Percentiles rank a stretch among this genome's conserved stretches.
Conservation (phyloP, 306 rosid species). For the Ziziphus jujuba region DNA sequence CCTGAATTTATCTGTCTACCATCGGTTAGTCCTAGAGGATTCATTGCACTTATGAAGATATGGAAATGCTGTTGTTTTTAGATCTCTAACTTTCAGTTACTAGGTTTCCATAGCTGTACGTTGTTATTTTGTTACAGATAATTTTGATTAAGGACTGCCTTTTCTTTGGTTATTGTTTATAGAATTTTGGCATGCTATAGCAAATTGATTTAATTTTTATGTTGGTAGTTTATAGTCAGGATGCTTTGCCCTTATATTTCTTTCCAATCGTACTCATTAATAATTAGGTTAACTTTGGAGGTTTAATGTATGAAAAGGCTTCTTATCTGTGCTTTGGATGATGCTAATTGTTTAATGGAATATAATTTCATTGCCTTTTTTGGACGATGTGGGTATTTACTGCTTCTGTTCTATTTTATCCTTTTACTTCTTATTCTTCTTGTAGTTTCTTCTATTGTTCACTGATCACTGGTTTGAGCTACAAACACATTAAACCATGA, state of each 20-base stretch:
- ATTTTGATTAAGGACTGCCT: background rate
- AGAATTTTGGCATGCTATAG: background rate
- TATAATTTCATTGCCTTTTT: no score
- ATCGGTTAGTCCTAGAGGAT: no score
- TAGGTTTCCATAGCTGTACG: background rate
- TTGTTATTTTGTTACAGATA: background rate
- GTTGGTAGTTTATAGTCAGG: background rate
- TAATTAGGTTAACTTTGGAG: background rate
- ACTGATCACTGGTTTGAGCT: no score
- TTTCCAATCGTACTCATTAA: no score
- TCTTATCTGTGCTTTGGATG: background rate
- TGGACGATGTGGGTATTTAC: no score
- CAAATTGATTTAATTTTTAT: background rate
- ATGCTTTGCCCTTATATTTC: background rate
- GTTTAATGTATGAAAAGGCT: background rate
- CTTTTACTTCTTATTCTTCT: no score
- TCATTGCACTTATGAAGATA: no score
- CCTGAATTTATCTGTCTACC: no score
- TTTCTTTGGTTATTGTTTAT: background rate
- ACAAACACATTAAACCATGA: no score
- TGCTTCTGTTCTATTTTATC: no score
- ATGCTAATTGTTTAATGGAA: background rate
- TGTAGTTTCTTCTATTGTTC: no score
- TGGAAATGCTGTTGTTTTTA: background rate
- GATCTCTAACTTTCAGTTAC: background rate